phyloP scores from a whole-genome alignment of 352 stramenopile genomes.

The Pythium scleroteichum region DNA sequence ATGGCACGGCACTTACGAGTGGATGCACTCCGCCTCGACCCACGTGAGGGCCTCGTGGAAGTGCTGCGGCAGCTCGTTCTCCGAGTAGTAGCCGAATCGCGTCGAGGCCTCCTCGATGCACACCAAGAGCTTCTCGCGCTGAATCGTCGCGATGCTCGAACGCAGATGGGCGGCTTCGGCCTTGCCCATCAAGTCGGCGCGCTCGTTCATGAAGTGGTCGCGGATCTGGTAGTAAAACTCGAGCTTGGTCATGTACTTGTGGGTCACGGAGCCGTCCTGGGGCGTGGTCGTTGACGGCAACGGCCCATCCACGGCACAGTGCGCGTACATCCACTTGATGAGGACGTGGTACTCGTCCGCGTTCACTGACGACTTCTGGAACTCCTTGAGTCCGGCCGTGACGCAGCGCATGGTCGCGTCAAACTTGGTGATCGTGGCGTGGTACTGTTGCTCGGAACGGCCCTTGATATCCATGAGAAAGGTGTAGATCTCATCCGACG shows the following conservation, averaged over 20 bases:
- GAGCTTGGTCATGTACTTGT: conserved; percentile 49
- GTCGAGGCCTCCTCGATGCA: conserved; percentile 35
- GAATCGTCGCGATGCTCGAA: conserved; percentile 12
- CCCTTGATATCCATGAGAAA: conserved; percentile 9
- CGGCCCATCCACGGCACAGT: conserved; percentile 30
- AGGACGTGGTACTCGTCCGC: conserved; percentile 20
- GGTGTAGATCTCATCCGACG: conserved; percentile 18
- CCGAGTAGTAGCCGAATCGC: conserved; percentile 26
- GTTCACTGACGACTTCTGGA: conserved; percentile 20
- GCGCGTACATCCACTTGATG: conserved; percentile 37
- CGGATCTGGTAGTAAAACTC: conserved; percentile 59
- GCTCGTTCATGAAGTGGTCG: conserved; percentile 30
- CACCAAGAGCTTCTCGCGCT: conserved; percentile 31
- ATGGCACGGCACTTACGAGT: background rate
- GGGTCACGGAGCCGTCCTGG: conserved; percentile 15
- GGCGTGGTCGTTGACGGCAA: background rate
- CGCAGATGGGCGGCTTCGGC: conserved; percentile 27
- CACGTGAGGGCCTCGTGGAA: conserved; percentile 33
- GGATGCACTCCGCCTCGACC: conserved; percentile 29
- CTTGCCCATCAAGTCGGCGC: conserved; percentile 24
- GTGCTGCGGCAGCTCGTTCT: conserved; percentile 15
- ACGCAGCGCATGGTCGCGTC: conserved; percentile 16
- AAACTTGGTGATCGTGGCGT: conserved; percentile 15
- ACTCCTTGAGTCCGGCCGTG: conserved; percentile 15
- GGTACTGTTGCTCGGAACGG: conserved; percentile 6